Conservation (phyloP, 768 basidiomycete genomes). For the Auriscalpium orientale region DNA sequence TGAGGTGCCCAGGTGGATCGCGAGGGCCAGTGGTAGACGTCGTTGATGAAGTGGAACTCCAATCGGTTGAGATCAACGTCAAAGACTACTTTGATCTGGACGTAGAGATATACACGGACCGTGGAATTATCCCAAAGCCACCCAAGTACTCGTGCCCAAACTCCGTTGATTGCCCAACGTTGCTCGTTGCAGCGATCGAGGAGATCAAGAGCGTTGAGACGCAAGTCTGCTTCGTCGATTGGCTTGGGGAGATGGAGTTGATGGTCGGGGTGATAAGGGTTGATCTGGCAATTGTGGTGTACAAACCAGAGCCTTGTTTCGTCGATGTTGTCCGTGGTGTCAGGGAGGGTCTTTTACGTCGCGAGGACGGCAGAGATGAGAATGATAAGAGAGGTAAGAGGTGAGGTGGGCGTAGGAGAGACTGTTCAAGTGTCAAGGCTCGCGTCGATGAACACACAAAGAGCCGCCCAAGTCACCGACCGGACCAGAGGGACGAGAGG, state of each 20-base stretch:
- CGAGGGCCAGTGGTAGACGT: too few relatives aligned
- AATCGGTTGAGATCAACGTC: neutral
- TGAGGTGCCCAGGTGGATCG: too few relatives aligned
- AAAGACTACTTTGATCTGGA: neutral
- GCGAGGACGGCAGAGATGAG: neutral
- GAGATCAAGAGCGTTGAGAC: neutral
- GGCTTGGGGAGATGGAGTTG: neutral
- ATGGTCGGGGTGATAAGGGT: neutral
- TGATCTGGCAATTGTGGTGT: too few relatives aligned
- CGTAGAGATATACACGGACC: neutral
- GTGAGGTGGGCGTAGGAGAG: neutral
- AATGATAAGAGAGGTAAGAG: neutral
- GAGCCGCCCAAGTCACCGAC: neutral
- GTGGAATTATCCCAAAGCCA: neutral
- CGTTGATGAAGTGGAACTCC: too few relatives aligned
- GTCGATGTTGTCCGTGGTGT: too few relatives aligned
- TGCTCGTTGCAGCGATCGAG: neutral
- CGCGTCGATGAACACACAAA: neutral
- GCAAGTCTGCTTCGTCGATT: too few relatives aligned
- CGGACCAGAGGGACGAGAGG: neutral
- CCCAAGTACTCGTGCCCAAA: neutral
- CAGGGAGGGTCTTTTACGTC: neutral
- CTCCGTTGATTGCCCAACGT: neutral
- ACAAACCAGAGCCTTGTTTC: too few relatives aligned
- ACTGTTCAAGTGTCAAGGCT: neutral